Evolutionary conservation across 2,329 filamentous ascomycete genomes (phyloP).

Genomic region (Cytospora schulzeri): DNA sequence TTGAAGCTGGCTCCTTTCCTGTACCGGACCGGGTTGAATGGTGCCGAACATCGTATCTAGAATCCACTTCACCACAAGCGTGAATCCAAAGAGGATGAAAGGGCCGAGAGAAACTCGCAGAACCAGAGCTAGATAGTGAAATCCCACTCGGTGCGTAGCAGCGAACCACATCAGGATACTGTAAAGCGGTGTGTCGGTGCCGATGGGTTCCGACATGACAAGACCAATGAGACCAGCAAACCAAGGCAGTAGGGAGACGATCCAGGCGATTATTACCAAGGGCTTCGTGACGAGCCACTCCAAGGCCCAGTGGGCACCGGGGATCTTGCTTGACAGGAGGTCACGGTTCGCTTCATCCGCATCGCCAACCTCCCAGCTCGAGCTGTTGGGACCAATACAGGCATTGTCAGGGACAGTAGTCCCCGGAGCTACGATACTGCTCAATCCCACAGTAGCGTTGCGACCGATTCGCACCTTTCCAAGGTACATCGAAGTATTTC

Average conservation of each 20-base stretch:
- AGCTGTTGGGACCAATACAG: conserved; percentile 59
- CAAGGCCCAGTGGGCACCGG: conserved; percentile 48
- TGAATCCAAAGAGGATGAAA: conserved; percentile 47
- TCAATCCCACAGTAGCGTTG: conserved; percentile 49
- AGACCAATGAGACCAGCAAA: conserved; percentile 48
- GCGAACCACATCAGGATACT: conserved; percentile 54
- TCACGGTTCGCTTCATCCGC: conserved; percentile 51
- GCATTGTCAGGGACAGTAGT: conserved; percentile 49
- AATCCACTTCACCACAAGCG: conserved; percentile 43
- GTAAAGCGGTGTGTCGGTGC: conserved; percentile 40
- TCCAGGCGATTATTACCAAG: conserved; percentile 42
- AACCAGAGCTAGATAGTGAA: conserved; percentile 51
- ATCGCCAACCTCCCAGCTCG: conserved; percentile 54
- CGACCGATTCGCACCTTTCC: conserved; percentile 52
- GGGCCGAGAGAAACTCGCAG: conserved; percentile 45
- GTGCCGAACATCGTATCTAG: conserved; percentile 46
- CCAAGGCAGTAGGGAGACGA: conserved; percentile 50
- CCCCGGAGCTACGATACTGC: conserved; percentile 54
- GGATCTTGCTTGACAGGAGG: conserved; percentile 42
- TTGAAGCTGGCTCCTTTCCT: conserved; percentile 40
- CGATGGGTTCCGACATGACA: conserved; percentile 41
- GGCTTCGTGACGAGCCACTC: conserved; percentile 46
- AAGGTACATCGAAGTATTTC: conserved; percentile 61
- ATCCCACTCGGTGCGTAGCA: conserved; percentile 47
- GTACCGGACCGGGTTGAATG: conserved; percentile 37